Evolutionary conservation across 371 early-diverging fungal genomes (phyloP).

Genomic region (Zychaea mexicana): DNA sequence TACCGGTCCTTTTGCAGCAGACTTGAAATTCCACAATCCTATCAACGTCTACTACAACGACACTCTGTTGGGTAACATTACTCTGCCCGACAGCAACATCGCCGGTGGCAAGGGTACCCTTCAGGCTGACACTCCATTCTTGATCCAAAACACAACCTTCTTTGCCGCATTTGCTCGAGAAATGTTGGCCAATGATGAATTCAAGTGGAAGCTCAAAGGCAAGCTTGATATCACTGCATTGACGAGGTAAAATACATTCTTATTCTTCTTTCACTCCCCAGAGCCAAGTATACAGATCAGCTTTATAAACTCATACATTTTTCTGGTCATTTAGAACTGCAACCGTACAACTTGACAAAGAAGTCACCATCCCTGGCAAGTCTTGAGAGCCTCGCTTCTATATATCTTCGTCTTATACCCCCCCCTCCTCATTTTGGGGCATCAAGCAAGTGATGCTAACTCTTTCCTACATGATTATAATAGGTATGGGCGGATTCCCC

Average conservation of each 20-base stretch:
- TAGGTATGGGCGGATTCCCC: slow-evolving; percentile 62
- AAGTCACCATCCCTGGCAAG: slow-evolving; percentile 36
- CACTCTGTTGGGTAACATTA: slow-evolving; percentile 55
- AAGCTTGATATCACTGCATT: slow-evolving; percentile 61
- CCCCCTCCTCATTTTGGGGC: too few relatives aligned
- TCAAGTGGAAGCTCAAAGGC: slow-evolving; percentile 61
- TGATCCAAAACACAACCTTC: slow-evolving; percentile 42
- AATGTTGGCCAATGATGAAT: slow-evolving; percentile 53
- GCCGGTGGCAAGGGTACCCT: slow-evolving; percentile 52
- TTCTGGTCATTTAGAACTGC: slow-evolving; percentile 33
- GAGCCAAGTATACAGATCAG: slow-evolving; percentile 30
- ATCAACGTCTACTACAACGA: slow-evolving; percentile 43
- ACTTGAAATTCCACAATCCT: slow-evolving; percentile 47
- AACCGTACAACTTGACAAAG: slow-evolving; percentile 41
- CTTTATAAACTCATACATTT: slow-evolving; percentile 30
- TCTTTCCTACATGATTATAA: not conserved
- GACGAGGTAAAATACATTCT: slow-evolving; percentile 49
- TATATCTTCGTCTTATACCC: too few relatives aligned
- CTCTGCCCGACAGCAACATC: slow-evolving; percentile 46
- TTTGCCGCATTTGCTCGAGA: slow-evolving; percentile 57
- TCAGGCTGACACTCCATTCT: slow-evolving; percentile 43
- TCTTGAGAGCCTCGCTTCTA: not conserved
- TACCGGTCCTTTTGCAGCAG: slow-evolving; percentile 64
- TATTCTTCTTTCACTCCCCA: slow-evolving; percentile 41
- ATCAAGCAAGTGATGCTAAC: slow-evolving; percentile 1